These are phyloP conservation scores for Fusarium sp. DNA, from an alignment of 2,329 filamentous ascomycete species.

Conservation along the genomic window DNA sequence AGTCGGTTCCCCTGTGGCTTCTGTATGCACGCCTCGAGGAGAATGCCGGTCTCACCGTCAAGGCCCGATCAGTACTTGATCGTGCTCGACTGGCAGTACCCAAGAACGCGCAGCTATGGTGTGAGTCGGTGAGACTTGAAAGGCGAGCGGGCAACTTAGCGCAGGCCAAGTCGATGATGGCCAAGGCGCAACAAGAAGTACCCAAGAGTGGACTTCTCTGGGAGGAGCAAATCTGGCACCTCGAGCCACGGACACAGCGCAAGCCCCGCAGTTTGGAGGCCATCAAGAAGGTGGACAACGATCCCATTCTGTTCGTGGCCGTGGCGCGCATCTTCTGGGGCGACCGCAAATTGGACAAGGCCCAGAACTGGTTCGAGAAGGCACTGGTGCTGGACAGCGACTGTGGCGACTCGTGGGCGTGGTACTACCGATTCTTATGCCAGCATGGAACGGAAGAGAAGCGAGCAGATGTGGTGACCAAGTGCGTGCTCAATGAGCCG, in stretches of 20 bases:
- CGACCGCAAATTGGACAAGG: constrained; percentile 92
- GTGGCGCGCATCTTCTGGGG: constrained; percentile 97
- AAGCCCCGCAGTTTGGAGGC: constrained; percentile 93
- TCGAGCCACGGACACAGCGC: constrained; percentile 92
- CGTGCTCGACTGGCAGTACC: constrained; percentile 90
- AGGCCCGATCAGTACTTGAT: constrained; percentile 94
- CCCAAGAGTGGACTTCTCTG: constrained; percentile 90
- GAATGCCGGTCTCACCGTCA: constrained; percentile 85
- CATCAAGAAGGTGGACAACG: constrained; percentile 96
- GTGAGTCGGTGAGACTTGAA: constrained; percentile 94
- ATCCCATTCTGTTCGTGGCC: constrained; percentile 89
- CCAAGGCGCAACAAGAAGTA: constrained; percentile 91
- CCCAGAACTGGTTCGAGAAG: constrained; percentile 97
- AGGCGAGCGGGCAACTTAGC: constrained; percentile 85
- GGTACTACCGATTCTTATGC: constrained; percentile 94
- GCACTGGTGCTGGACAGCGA: constrained; percentile 91
- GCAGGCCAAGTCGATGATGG: constrained; percentile 94
- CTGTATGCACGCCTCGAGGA: constrained; percentile 92
- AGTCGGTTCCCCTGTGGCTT: constrained; percentile 90
- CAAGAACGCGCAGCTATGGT: constrained; percentile 88
- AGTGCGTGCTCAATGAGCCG: constrained; percentile 88
- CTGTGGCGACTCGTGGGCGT: constrained; percentile 94
- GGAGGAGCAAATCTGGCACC: constrained; percentile 95
- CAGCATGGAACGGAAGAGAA: constrained; percentile 98
- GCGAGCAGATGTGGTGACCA: constrained; percentile 84